A percentile compares a stretch with the other conserved stretches of the same genome.
Evolutionary conservation across 2,329 filamentous ascomycete species (phyloP).

Genomic region (Colletotrichum simmondsii): DNA sequence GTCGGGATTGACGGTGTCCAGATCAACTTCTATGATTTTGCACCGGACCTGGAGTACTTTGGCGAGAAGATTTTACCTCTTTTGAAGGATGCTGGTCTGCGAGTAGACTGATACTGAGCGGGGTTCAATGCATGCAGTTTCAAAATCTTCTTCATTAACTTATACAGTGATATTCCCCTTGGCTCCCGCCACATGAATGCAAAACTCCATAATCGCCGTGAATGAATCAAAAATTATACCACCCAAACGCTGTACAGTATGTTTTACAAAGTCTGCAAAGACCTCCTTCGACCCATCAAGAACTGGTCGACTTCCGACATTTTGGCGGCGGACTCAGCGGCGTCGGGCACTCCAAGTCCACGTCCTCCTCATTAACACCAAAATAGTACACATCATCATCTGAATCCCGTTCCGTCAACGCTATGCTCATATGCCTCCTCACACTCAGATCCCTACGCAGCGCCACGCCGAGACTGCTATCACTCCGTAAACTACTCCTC

Average conservation of each 20-base stretch:
- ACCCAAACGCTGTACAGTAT: neutral
- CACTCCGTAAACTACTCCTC: slow-evolving; percentile 10
- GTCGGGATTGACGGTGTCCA: neutral
- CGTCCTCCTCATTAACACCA: slow-evolving; percentile 14
- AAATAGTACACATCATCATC: slow-evolving; percentile 30
- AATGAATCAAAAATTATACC: neutral
- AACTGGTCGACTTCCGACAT: neutral
- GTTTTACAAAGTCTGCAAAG: neutral
- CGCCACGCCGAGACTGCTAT: neutral
- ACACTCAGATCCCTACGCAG: slow-evolving; percentile 3
- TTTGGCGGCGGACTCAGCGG: slow-evolving; percentile 28
- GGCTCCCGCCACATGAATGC: neutral
- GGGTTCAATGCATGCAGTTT: too few relatives aligned
- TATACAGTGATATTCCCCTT: neutral
- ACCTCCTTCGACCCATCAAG: neutral
- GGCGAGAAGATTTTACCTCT: neutral
- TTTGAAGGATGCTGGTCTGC: neutral
- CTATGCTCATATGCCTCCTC: slow-evolving; percentile 15
- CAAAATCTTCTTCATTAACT: neutral
- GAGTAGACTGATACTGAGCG: neutral
- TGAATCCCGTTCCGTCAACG: slow-evolving; percentile 28
- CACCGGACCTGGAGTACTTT: neutral
- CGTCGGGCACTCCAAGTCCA: slow-evolving; percentile 20
- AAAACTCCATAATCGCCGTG: neutral
- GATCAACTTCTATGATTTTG: slow-evolving; percentile 21